These are phyloP conservation scores for Dactylella cylindrospora DNA, from an alignment of 2,329 filamentous ascomycete genomes.

Conservation along the genomic window DNA sequence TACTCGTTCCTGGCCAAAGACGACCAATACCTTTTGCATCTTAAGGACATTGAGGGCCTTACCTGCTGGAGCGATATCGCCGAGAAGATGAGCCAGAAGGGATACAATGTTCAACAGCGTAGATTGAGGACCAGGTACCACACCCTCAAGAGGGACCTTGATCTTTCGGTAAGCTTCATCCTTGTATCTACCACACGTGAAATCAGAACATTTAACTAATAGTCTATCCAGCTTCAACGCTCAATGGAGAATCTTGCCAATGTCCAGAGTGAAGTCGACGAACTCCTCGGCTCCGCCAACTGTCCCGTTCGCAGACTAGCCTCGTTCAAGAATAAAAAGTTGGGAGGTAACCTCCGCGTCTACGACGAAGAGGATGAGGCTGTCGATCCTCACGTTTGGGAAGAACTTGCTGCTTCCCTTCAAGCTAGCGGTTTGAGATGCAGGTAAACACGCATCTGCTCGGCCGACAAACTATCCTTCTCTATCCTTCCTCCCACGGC, in stretches of 20 bases:
- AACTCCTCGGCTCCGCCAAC: constrained; percentile 38
- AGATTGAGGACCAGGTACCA: constrained; percentile 39
- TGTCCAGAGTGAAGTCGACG: constrained; percentile 39
- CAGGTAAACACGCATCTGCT: no score
- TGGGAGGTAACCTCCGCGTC: constrained; percentile 38
- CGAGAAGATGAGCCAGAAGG: constrained; percentile 32
- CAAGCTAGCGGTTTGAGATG: constrained; percentile 39
- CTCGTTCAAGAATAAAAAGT: constrained; percentile 42
- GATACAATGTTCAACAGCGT: constrained; percentile 28
- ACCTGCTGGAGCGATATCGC: constrained; percentile 40
- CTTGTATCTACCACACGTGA: neutral
- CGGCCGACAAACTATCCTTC: no score
- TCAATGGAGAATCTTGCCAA: constrained; percentile 37
- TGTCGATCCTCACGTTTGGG: constrained; percentile 39
- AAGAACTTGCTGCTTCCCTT: constrained; percentile 37
- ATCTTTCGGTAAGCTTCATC: constrained; percentile 31
- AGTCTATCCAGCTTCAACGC: constrained; percentile 31
- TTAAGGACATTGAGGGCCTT: constrained; percentile 38
- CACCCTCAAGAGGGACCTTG: constrained; percentile 41
- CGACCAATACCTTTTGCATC: constrained; percentile 39
- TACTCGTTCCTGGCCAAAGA: constrained; percentile 40
- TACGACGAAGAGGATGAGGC: constrained; percentile 40
- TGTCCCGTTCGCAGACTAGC: constrained; percentile 40
- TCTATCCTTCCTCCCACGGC: no score
- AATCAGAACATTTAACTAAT: constrained; percentile 1